Evolutionary conservation across 1,284 basidiomycete species (phyloP).

Genomic region (Malassezia arunalokei): DNA sequence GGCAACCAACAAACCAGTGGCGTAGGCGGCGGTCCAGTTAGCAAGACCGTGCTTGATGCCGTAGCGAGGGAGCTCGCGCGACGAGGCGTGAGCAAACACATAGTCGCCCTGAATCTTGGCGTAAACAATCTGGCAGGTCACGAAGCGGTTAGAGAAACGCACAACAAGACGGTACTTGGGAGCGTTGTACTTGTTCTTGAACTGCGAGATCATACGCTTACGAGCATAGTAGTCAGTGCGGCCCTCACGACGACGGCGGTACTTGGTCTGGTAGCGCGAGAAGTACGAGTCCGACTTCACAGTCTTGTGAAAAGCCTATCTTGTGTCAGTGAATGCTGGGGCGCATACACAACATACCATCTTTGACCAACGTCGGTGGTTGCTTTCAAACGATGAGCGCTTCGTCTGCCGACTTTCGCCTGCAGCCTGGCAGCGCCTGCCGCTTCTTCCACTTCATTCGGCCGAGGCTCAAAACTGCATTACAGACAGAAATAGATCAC

Average conservation of each 20-base stretch:
- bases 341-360: slow-evolving; percentile 8
- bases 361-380: slow-evolving; percentile 14
- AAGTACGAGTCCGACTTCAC: slow-evolving; percentile 68
- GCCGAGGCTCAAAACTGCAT: slow-evolving; percentile 13
- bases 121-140: slow-evolving; percentile 64
- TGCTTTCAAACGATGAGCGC: slow-evolving; percentile 1
- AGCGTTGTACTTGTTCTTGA: slow-evolving; percentile 99
- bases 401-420: background rate
- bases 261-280: slow-evolving; percentile 62
- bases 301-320: slow-evolving; percentile 51
- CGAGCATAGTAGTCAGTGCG: slow-evolving; percentile 99
- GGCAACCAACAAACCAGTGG: slow-evolving; percentile 87
- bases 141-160: slow-evolving; percentile 56
- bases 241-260: slow-evolving; percentile 68
- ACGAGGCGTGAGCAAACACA: slow-evolving; percentile 59
- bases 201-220: slow-evolving; percentile 88
- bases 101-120: slow-evolving; percentile 96
- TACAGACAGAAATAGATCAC: background rate
- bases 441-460: slow-evolving; percentile 12
- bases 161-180: slow-evolving; percentile 98
- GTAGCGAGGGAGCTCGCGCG: slow-evolving; percentile 84
- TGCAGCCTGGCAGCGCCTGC: background rate
- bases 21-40: slow-evolving; percentile 98
- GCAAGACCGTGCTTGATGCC: slow-evolving; percentile 97
- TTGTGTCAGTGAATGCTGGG: background rate